phyloP scores from a whole-genome alignment of 306 rosid genomes.

The Arachis hypogaea region DNA sequence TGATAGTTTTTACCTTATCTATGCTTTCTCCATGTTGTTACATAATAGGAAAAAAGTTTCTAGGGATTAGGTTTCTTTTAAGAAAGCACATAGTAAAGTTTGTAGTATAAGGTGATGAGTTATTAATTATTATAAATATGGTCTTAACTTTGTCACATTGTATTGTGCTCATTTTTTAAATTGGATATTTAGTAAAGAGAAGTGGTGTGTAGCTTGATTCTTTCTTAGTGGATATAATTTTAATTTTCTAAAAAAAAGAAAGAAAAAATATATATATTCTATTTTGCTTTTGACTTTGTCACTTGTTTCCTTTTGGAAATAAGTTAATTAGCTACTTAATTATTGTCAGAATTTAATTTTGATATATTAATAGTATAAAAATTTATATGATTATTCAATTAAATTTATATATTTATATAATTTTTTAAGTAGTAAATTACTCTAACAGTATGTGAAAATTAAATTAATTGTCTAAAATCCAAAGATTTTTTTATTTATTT shows the following conservation, averaged over 20 bases:
- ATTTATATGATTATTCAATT: no score
- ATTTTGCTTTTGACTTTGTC: conserved; percentile 42
- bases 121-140: conserved; percentile 2
- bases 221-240: neutral
- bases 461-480: neutral
- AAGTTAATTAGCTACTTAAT: conserved; percentile 24
- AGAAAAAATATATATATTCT: neutral
- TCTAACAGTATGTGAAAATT: no score
- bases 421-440: no score
- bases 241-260: neutral
- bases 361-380: no score
- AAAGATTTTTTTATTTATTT: neutral
- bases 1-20: conserved; percentile 36
- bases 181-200: conserved; percentile 38
- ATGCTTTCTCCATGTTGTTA: conserved; percentile 27
- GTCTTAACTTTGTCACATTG: conserved; percentile 42
- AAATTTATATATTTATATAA: no score
- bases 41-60: conserved; percentile 50
- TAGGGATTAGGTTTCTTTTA: conserved; percentile 69
- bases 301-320: conserved; percentile 47
- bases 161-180: conserved; percentile 37
- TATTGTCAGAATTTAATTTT: no score
- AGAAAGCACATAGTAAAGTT: conserved; percentile 53
- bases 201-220: conserved; percentile 20
- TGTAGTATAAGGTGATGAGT: conserved; percentile 4